Evolutionary conservation across 768 basidiomycete species (phyloP).

Genomic region (Tylopilus subfusipes): DNA sequence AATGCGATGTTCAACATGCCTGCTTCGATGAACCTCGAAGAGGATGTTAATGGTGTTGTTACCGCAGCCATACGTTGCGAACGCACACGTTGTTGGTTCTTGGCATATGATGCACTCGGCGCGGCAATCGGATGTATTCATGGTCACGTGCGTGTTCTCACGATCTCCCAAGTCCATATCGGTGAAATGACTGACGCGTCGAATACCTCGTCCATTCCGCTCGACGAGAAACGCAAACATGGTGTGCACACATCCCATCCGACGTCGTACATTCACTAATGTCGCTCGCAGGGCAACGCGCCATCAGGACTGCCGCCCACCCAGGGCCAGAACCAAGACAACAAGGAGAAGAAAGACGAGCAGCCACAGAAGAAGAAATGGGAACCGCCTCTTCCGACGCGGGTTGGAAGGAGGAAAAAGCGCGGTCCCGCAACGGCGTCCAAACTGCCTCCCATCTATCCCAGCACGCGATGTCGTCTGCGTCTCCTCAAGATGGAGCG

Average conservation of each 20-base stretch:
- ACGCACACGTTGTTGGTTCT: background rate
- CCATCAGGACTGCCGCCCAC: conserved; percentile 53
- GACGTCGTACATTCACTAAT: conserved; percentile 3
- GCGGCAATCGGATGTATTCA: conserved; percentile 5
- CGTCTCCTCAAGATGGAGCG: conserved; percentile 96
- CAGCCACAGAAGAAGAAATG: conserved; percentile 84
- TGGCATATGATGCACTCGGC: background rate
- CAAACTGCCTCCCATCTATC: conserved; percentile 89
- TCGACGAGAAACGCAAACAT: conserved; percentile 15
- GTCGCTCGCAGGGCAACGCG: conserved; percentile 61
- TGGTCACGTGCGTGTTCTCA: conserved; percentile 24
- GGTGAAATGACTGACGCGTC: conserved; percentile 52
- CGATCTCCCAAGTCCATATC: conserved; percentile 34
- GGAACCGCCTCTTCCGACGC: conserved; percentile 96
- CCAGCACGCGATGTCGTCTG: conserved; percentile 92
- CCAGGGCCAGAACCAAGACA: conserved; percentile 45
- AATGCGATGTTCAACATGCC: conserved; percentile 38
- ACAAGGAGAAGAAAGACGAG: conserved; percentile 42
- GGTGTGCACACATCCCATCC: conserved; percentile 15
- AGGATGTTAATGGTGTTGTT: conserved; percentile 53
- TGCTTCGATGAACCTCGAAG: conserved; percentile 78
- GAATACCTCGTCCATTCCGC: background rate
- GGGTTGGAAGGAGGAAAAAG: conserved; percentile 94
- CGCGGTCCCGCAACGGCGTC: conserved; percentile 88
- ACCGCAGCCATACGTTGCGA: conserved; percentile 23